A percentile compares a stretch with the other conserved stretches of the same genome.
These are phyloP conservation scores for Borovskyia barvae DNA, from an alignment of 208 protist species.

Conservation along the genomic window DNA sequence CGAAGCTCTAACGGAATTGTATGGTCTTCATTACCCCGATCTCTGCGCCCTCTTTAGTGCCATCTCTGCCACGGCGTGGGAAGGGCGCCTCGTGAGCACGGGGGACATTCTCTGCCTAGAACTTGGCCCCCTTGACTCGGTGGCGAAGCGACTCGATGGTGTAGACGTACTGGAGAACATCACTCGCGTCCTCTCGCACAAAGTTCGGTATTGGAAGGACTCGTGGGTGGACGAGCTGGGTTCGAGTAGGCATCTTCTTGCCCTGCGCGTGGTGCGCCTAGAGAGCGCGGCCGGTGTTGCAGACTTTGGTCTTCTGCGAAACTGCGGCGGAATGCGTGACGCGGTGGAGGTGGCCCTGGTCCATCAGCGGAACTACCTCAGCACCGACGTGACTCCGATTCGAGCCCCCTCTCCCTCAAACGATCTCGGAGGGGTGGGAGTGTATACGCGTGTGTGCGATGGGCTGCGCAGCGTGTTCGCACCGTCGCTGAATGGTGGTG, in stretches of 20 bases:
- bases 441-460: constrained; percentile 6
- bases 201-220: constrained; percentile 20
- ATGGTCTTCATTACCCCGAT: constrained; percentile 57
- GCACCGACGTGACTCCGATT: constrained; percentile 41
- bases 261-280: constrained; percentile 38
- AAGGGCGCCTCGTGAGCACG: constrained; percentile 56
- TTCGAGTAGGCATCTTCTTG: constrained; percentile 25
- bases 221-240: constrained; percentile 20
- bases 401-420: constrained; percentile 28
- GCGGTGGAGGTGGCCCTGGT: constrained; percentile 37
- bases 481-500: constrained; percentile 4
- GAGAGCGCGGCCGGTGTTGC: neutral
- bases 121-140: constrained; percentile 7
- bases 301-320: constrained; percentile 7
- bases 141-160: constrained; percentile 22
- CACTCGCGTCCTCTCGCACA: constrained; percentile 14
- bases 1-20: constrained; percentile 40
- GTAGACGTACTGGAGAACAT: constrained; percentile 35
- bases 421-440: constrained; percentile 1
- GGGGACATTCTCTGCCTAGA: constrained; percentile 58
- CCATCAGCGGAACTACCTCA: constrained; percentile 19
- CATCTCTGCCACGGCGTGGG: constrained; percentile 26
- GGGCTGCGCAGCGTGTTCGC: constrained; percentile 15
- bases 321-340: neutral
- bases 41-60: constrained; percentile 33